Evolutionary conservation across 257 asterid genomes (phyloP).

Genomic region (Solanum medicagineum): DNA sequence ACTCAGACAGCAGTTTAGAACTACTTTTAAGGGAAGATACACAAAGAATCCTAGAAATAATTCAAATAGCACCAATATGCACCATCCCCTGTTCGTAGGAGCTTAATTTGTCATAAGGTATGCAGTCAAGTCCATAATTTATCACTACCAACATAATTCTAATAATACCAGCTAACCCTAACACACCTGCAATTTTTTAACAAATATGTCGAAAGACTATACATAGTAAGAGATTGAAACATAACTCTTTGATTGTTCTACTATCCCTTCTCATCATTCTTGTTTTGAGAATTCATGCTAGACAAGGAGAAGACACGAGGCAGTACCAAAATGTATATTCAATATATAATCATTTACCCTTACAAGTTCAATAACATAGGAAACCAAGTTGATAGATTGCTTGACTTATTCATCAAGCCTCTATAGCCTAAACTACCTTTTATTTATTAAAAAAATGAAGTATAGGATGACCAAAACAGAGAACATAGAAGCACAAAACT

Average conservation of each 20-base stretch:
- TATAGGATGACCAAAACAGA: background rate
- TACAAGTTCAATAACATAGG: background rate
- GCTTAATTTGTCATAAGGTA: background rate
- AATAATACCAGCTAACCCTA: background rate
- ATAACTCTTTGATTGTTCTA: background rate
- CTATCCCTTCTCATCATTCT: background rate
- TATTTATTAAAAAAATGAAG: background rate
- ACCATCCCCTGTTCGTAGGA: background rate
- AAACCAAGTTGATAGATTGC: background rate
- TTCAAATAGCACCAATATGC: background rate
- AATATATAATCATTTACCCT: background rate
- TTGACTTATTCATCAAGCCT: background rate
- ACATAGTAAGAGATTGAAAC: background rate
- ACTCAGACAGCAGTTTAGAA: background rate
- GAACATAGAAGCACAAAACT: background rate
- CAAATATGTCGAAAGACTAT: background rate
- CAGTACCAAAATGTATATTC: background rate
- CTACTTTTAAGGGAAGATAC: background rate
- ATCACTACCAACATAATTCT: background rate
- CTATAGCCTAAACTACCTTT: background rate
- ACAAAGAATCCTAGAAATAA: background rate
- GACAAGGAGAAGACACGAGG: background rate
- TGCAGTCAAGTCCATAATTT: background rate
- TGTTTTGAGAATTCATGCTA: background rate
- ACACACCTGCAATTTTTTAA: background rate